Conservation (phyloP, 2,329 filamentous ascomycete genomes). For the Cryphonectria naterciae region DNA sequence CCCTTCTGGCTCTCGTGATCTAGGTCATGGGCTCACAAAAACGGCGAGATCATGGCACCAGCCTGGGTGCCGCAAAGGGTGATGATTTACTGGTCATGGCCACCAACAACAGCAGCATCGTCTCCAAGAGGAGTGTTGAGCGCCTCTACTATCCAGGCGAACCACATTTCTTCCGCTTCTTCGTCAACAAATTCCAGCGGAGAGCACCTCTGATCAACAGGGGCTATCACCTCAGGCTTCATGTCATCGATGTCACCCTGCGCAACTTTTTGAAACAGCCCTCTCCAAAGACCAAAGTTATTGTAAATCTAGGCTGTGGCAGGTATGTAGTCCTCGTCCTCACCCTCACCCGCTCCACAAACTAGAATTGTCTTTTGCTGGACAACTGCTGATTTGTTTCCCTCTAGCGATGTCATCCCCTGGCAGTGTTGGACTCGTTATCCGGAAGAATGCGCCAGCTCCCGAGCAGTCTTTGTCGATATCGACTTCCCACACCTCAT, state of each 20-base stretch:
- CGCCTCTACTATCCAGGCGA: slow-evolving; percentile 78
- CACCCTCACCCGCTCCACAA: neutral
- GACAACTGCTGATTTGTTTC: neutral
- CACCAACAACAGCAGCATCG: slow-evolving; percentile 78
- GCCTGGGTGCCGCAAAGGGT: slow-evolving; percentile 28
- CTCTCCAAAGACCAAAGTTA: slow-evolving; percentile 65
- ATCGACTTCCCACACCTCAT: slow-evolving; percentile 86
- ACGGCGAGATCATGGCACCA: neutral
- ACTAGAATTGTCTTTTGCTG: slow-evolving; percentile 11
- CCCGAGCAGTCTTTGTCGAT: slow-evolving; percentile 72
- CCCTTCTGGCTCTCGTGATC: neutral
- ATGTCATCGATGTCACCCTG: slow-evolving; percentile 77
- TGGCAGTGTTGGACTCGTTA: slow-evolving; percentile 80
- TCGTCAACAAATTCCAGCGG: slow-evolving; percentile 81
- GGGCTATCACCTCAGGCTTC: slow-evolving; percentile 85
- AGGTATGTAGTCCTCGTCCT: slow-evolving; percentile 64
- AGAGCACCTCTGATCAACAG: slow-evolving; percentile 89
- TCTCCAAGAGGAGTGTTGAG: slow-evolving; percentile 92
- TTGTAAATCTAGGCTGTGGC: slow-evolving; percentile 87
- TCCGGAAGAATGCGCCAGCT: slow-evolving; percentile 53
- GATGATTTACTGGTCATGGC: slow-evolving; percentile 35
- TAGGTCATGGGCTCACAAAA: neutral
- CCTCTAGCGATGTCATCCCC: slow-evolving; percentile 76
- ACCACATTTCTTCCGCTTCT: slow-evolving; percentile 84
- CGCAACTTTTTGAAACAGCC: slow-evolving; percentile 66